Evolutionary conservation across 148 eudicot genomes (phyloP), one percentile per base, ranked within the genome.

Genomic region (Chenopodium quinoa): DNA sequence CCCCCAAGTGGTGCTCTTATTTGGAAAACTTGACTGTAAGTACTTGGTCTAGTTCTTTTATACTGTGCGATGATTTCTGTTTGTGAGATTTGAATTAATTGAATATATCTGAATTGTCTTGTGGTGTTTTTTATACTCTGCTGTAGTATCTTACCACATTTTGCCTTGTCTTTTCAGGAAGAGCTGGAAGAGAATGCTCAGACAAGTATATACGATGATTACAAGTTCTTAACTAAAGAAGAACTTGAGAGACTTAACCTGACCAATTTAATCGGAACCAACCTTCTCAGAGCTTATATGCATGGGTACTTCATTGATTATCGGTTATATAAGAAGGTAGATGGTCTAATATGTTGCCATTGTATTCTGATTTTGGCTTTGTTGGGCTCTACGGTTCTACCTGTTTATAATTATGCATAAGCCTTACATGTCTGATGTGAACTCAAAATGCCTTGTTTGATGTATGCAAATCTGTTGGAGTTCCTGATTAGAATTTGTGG

Each of bases 1-100:
- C 99, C 58, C 99, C 99, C 9, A 91, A 91, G 82, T 96, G 99
- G 99, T 91, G 95, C 80, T 91, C 99, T 50, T 92, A 89, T 88
- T 81, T 96, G 72, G 99, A 96, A 78, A 94, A 91, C 83, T 73
- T 94, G 80, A 94, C 97, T 22, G 99, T 86, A 88, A 64, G 80
- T 82, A 29, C 37, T 40, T 50, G 40, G 47, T 22, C 37, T 31
- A 40, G 11, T 22, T 12, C 17, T 27, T 47, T 58, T 14, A 37
- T 77, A 79, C 9, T 80, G 6, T 34, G 17, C 48, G 34, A 10
- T 47, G 14, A 7, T 16, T 48, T 60, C 65, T 58, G 23, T 52
- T 34, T 40, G 34, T 29, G 54, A 29, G 44, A n/a, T 83, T 20
- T 60, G 67, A 62, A 4, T 34, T 14, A 25, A 10, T 56, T 60